phyloP scores from a whole-genome alignment of 2,329 filamentous ascomycete species.

The Beauveria scarabaeidicola region DNA sequence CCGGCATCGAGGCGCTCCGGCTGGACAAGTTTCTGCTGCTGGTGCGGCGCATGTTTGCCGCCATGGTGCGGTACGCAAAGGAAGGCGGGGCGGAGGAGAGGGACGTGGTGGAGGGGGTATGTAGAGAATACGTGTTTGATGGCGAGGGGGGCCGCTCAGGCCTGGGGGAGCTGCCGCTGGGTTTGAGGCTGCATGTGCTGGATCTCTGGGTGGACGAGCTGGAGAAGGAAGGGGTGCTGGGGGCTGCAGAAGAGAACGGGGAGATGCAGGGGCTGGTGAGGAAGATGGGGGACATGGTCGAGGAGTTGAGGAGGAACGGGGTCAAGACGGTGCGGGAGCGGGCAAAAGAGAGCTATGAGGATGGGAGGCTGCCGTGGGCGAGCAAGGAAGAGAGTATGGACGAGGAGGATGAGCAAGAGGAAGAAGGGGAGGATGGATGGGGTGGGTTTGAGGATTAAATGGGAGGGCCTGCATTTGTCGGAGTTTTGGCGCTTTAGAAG shows the following conservation, averaged over 20 bases:
- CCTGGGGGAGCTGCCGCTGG: constrained; percentile 64
- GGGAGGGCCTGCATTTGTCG: neutral
- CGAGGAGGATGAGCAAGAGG: constrained; percentile 25
- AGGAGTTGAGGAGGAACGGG: constrained; percentile 47
- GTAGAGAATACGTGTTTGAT: constrained; percentile 26
- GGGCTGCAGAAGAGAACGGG: constrained; percentile 28
- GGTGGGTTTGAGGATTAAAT: constrained; percentile 58
- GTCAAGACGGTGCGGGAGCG: constrained; percentile 65
- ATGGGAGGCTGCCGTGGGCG: constrained; percentile 65
- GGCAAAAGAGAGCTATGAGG: constrained; percentile 60
- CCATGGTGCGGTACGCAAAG: constrained; percentile 48
- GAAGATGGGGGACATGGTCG: constrained; percentile 45
- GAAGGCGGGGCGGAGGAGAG: constrained; percentile 23
- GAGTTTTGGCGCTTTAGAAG: constrained; percentile 6
- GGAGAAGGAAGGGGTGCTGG: constrained; percentile 55
- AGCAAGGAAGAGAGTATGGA: constrained; percentile 26
- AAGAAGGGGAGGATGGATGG: constrained; percentile 51
- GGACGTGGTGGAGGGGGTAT: constrained; percentile 18
- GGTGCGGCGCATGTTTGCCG: constrained; percentile 67
- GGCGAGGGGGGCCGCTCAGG: constrained; percentile 19
- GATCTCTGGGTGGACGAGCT: constrained; percentile 91
- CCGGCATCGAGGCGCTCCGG: constrained; percentile 63
- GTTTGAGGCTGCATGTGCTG: constrained; percentile 74
- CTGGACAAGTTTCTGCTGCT: constrained; percentile 92
- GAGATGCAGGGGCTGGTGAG: constrained; percentile 37